Percentiles rank a stretch among this genome's conserved stretches.
These are phyloP conservation scores for Alternaria conjuncta DNA, from an alignment of 2,329 filamentous ascomycete genomes.

Conservation along the genomic window DNA sequence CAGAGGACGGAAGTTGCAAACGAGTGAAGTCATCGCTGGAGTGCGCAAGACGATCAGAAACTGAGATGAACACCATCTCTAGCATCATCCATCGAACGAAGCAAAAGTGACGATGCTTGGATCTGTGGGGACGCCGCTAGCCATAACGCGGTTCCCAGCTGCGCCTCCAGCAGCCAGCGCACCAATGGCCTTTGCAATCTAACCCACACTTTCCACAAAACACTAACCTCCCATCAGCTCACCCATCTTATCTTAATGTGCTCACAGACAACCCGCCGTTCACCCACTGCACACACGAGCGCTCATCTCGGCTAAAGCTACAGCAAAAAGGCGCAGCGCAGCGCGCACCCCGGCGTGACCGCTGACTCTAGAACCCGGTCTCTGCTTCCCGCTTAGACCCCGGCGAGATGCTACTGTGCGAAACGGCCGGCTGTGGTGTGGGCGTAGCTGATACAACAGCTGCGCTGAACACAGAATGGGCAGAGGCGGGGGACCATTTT, in stretches of 20 bases:
- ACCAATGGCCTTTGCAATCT: background rate
- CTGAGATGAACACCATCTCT: background rate
- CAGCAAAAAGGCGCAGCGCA: slow-evolving; percentile 1
- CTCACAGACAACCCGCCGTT: background rate
- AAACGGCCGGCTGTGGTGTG: slow-evolving; percentile 9
- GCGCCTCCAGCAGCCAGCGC: background rate
- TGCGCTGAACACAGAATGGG: background rate
- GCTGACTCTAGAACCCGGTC: background rate
- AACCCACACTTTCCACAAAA: background rate
- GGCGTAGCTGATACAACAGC: slow-evolving; percentile 11
- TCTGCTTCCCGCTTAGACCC: slow-evolving; percentile 1
- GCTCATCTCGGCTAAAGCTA: background rate
- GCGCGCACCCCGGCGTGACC: background rate
- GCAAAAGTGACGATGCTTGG: background rate
- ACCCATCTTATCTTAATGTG: background rate
- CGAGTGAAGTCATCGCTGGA: background rate
- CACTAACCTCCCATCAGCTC: background rate
- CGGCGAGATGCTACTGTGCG: slow-evolving; percentile 3
- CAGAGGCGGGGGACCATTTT: background rate
- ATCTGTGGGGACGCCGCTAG: background rate
- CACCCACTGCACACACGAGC: background rate
- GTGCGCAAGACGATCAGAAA: background rate
- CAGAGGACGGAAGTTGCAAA: background rate
- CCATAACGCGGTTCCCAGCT: background rate
- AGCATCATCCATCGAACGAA: background rate